A percentile compares a stretch with the other conserved stretches of the same genome.
These are phyloP conservation scores for Cyamopsis tetragonoloba DNA, from an alignment of 306 rosid species.

Conservation along the genomic window DNA sequence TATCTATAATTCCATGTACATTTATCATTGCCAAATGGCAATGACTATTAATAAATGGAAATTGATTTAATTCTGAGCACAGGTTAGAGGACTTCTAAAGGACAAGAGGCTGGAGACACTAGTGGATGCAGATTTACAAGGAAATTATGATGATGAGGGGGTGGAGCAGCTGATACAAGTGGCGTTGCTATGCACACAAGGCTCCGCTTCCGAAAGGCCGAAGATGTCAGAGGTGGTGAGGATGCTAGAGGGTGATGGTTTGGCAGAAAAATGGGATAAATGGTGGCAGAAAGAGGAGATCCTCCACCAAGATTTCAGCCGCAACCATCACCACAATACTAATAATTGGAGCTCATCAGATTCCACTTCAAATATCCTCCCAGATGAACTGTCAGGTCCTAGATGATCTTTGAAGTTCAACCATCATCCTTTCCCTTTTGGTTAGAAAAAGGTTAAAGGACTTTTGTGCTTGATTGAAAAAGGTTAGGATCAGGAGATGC, in stretches of 20 bases:
- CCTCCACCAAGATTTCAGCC: conserved; percentile 49
- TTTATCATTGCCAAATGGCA: no score
- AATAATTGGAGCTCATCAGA: conserved; percentile 55
- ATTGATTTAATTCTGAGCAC: conserved; percentile 16
- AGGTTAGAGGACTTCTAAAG: conserved; percentile 77
- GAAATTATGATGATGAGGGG: conserved; percentile 47
- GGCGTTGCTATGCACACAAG: conserved; percentile 83
- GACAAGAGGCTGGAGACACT: conserved; percentile 63
- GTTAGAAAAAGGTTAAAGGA: no score
- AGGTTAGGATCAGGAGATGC: no score
- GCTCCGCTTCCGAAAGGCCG: conserved; percentile 65
- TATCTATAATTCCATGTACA: background rate
- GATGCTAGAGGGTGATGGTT: conserved; percentile 93
- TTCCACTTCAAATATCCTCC: conserved; percentile 57
- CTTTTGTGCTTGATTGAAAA: no score
- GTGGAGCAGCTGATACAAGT: conserved; percentile 81
- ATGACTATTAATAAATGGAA: no score
- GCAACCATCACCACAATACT: conserved; percentile 32
- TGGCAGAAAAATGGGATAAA: conserved; percentile 80
- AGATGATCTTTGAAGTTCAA: conserved; percentile 55
- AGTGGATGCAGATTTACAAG: conserved; percentile 63
- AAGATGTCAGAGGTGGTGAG: conserved; percentile 91
- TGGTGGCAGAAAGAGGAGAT: conserved; percentile 70
- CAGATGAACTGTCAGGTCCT: conserved; percentile 84
- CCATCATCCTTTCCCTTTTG: no score